These are phyloP conservation scores for Parafenestella ontariensis DNA, from an alignment of 2,329 filamentous ascomycete genomes.

Conservation along the genomic window DNA sequence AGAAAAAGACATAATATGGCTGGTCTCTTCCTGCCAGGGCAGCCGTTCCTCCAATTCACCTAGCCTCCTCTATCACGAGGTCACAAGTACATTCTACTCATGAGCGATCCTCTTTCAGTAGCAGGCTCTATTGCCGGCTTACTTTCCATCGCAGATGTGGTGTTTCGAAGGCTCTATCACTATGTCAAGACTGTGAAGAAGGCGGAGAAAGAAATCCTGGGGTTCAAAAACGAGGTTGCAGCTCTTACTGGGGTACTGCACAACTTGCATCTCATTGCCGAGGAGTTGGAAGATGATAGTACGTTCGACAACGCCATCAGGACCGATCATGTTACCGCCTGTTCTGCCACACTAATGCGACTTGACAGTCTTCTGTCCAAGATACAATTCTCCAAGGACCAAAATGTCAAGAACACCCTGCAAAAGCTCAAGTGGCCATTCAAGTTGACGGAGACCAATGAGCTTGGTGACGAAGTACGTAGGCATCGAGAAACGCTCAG, in stretches of 20 bases:
- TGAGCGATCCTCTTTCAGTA: conserved; percentile 18
- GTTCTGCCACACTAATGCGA: conserved; percentile 7
- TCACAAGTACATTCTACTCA: background rate
- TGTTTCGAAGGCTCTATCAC: conserved; percentile 15
- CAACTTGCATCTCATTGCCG: conserved; percentile 10
- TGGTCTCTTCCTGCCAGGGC: background rate
- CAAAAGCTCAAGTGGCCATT: conserved; percentile 8
- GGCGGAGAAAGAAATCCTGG: conserved; percentile 13
- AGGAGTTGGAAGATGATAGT: conserved; percentile 13
- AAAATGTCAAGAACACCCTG: background rate
- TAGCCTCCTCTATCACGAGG: background rate
- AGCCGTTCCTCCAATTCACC: background rate
- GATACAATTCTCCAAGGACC: background rate
- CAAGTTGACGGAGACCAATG: conserved; percentile 4
- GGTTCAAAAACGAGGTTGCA: conserved; percentile 12
- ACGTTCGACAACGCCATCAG: background rate
- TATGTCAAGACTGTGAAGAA: conserved; percentile 15
- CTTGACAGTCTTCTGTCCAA: background rate
- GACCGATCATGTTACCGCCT: conserved; percentile 14
- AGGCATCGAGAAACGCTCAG: conserved; percentile 5
- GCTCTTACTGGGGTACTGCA: conserved; percentile 13
- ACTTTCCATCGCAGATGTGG: conserved; percentile 13
- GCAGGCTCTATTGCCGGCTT: conserved; percentile 23
- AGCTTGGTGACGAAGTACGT: conserved; percentile 3
- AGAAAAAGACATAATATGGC: background rate